Conservation (phyloP, 2,329 filamentous ascomycete species). For the Penicillium concentricum region DNA sequence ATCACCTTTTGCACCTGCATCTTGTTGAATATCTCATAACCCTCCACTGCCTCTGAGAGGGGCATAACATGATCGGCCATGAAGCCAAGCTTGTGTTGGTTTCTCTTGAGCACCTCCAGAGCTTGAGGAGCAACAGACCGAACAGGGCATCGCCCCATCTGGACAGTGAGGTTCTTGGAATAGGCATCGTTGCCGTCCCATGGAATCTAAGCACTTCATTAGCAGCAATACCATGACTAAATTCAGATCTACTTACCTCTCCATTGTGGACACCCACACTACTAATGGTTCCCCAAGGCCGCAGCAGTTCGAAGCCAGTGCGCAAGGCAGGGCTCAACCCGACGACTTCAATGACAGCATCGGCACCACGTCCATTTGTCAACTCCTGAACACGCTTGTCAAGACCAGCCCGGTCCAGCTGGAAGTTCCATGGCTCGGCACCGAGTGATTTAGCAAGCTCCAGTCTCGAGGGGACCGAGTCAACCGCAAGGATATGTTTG, state of each 20-base stretch:
- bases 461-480: conserved; percentile 72
- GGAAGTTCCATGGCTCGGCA: conserved; percentile 80
- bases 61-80: conserved; percentile 77
- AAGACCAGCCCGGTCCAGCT: conserved; percentile 63
- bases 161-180: conserved; percentile 68
- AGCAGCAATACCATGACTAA: conserved; percentile 21
- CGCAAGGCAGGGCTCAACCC: conserved; percentile 67
- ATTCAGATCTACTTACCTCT: conserved; percentile 52
- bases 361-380: conserved; percentile 78
- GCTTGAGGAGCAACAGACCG: conserved; percentile 67
- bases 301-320: conserved; percentile 68
- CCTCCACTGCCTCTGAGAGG: conserved; percentile 63
- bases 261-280: conserved; percentile 75
- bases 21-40: conserved; percentile 69
- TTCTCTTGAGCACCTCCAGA: conserved; percentile 63
- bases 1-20: conserved; percentile 74
- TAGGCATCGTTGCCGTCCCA: conserved; percentile 65
- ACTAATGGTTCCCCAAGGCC: conserved; percentile 71
- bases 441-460: conserved; percentile 71
- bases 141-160: conserved; percentile 77
- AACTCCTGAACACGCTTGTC: conserved; percentile 68
- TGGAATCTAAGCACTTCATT: conserved; percentile 52
- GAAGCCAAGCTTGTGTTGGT: conserved; percentile 67
- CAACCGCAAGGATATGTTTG: conserved; percentile 73
- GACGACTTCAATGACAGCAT: conserved; percentile 79